phyloP scores from a whole-genome alignment of 177 flowering plant species.

The Vitis hybrid region DNA sequence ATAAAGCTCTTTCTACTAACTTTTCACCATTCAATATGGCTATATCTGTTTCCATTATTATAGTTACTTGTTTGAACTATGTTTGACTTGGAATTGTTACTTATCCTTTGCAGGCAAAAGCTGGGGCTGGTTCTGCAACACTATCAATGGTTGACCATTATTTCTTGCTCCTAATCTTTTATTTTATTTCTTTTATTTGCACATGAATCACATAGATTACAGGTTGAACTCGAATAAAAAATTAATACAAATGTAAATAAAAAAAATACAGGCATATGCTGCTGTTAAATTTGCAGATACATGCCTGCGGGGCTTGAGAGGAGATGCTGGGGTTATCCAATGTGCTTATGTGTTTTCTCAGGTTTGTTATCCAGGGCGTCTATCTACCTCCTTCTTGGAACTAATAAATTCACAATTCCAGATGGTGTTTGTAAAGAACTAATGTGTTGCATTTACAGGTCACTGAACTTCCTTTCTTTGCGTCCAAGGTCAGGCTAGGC shows the following conservation, averaged over 20 bases:
- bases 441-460: conserved; percentile 38
- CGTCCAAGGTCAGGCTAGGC: conserved; percentile 79
- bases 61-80: neutral
- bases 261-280: conserved; percentile 76
- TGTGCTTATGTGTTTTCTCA: conserved; percentile 85
- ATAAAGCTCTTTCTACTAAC: too few species aligned
- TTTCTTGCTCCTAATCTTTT: neutral
- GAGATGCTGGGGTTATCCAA: conserved; percentile 75
- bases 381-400: neutral
- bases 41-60: neutral
- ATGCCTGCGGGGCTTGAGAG: conserved; percentile 79
- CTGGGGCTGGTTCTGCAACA: conserved; percentile 97
- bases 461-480: conserved; percentile 90
- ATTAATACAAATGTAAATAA: neutral
- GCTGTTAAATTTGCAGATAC: conserved; percentile 94
- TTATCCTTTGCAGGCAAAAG: conserved; percentile 76
- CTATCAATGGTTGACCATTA: conserved; percentile 72
- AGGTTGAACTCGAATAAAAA: neutral
- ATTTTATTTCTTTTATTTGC: neutral
- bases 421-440: neutral
- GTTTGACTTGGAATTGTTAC: conserved; percentile 5
- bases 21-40: neutral
- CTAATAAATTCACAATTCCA: neutral
- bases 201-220: neutral
- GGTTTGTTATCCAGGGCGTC: conserved; percentile 25